Conservation (phyloP, 2,329 filamentous ascomycete species). For the Aspergillus luchuensis region DNA sequence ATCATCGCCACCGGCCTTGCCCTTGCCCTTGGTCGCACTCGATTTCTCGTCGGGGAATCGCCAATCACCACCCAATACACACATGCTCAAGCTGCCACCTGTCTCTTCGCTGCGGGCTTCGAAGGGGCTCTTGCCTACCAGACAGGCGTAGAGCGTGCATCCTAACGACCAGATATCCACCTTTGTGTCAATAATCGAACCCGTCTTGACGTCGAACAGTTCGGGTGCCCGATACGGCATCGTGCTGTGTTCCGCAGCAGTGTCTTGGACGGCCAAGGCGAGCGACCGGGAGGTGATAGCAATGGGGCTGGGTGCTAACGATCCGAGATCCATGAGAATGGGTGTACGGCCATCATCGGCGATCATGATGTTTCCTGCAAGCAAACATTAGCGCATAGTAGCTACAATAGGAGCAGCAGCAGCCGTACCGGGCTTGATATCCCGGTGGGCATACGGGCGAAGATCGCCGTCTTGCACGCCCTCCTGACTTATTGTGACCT, state of each 20-base stretch:
- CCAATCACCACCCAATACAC: conserved; percentile 92
- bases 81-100: conserved; percentile 87
- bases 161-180: conserved; percentile 98
- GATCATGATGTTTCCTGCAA: conserved; percentile 90
- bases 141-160: conserved; percentile 95
- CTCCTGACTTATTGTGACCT: conserved; percentile 68
- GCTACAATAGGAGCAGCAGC: background rate
- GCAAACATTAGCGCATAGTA: conserved; percentile 4
- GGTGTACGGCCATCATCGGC: conserved; percentile 83
- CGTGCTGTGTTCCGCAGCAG: conserved; percentile 91
- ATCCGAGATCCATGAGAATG: conserved; percentile 97
- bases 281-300: conserved; percentile 87
- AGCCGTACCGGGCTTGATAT: conserved; percentile 87
- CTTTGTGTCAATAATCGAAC: conserved; percentile 87
- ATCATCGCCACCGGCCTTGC: conserved; percentile 44
- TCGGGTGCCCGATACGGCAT: conserved; percentile 99
- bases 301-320: conserved; percentile 81
- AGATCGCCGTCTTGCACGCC: conserved; percentile 68
- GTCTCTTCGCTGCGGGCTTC: conserved; percentile 96
- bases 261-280: conserved; percentile 90
- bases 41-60: conserved; percentile 85
- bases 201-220: conserved; percentile 96
- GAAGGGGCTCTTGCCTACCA: conserved; percentile 95
- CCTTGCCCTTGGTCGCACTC: conserved; percentile 61
- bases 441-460: conserved; percentile 86